Conservation (phyloP, 306 rosid genomes). For the Malus sylvestris region DNA sequence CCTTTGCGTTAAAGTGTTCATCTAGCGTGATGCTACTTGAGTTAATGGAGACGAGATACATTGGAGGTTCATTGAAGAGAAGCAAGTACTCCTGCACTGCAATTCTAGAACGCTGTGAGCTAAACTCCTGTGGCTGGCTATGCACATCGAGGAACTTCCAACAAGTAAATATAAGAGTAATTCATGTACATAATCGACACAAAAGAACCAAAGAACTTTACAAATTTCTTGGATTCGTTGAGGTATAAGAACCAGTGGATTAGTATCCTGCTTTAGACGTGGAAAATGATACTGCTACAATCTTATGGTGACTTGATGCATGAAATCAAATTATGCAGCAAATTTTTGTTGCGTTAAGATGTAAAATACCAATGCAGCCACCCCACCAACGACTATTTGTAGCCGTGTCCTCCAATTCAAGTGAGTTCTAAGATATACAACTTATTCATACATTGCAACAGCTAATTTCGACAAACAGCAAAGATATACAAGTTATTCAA, state of each 20-base stretch:
- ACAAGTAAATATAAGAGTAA: background rate
- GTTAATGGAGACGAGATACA: slow-evolving; percentile 65
- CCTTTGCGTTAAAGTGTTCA: slow-evolving; percentile 76
- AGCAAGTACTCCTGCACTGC: slow-evolving; percentile 75
- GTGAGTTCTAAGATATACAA: slow-evolving; percentile 46
- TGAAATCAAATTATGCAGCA: background rate
- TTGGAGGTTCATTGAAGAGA: slow-evolving; percentile 74
- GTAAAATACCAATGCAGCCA: slow-evolving; percentile 72
- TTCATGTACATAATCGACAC: background rate
- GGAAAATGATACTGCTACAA: background rate
- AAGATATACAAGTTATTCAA: background rate
- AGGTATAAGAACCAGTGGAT: background rate
- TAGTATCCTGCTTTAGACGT: background rate
- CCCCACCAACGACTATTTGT: slow-evolving; percentile 70
- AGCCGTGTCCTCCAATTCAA: slow-evolving; percentile 80
- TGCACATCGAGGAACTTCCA: background rate
- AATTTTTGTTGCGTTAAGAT: background rate
- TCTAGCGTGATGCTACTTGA: slow-evolving; percentile 82
- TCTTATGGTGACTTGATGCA: background rate
- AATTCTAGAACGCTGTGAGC: background rate
- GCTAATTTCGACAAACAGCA: too few species aligned
- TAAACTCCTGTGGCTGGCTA: background rate
- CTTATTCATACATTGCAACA: background rate
- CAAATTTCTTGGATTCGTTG: background rate
- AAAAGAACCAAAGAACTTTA: background rate